phyloP scores from a whole-genome alignment of 768 basidiomycete genomes.

The Boletus rubroflammeus region DNA sequence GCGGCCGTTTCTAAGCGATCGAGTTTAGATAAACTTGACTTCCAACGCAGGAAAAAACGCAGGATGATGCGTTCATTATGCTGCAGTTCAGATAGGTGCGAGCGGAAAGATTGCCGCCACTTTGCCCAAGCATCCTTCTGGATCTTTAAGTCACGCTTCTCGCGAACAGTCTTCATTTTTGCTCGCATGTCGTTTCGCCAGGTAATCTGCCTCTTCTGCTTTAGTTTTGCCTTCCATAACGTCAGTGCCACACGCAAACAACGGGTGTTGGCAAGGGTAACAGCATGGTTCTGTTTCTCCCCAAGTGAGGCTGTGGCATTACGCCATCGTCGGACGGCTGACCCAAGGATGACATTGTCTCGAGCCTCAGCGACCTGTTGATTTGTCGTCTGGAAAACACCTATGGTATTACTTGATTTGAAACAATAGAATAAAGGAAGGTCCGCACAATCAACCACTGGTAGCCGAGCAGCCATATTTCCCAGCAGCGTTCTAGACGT shows the following conservation, averaged over 20 bases:
- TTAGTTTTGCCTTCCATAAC: conserved; percentile 53
- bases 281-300: conserved; percentile 42
- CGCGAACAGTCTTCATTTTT: conserved; percentile 62
- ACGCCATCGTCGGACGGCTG: conserved; percentile 61
- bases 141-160: conserved; percentile 51
- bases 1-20: conserved; percentile 48
- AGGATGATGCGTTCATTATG: conserved; percentile 43
- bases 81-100: conserved; percentile 48
- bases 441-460: conserved; percentile 69
- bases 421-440: conserved; percentile 10
- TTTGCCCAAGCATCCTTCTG: conserved; percentile 57
- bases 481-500: conserved; percentile 68
- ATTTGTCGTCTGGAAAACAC: conserved; percentile 55
- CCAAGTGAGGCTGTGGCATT: conserved; percentile 34
- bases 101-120: conserved; percentile 62
- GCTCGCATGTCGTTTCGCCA: conserved; percentile 71
- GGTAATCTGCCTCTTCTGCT: conserved; percentile 50
- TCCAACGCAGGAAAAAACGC: conserved; percentile 55
- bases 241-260: conserved; percentile 40
- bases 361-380: conserved; percentile 67
- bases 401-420: conserved; percentile 11
- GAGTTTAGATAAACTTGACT: conserved; percentile 36
- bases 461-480: conserved; percentile 68
- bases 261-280: conserved; percentile 42
- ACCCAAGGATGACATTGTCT: conserved; percentile 58